Conservation (phyloP, 1,284 basidiomycete genomes). For the Caloboletus firmus region DNA sequence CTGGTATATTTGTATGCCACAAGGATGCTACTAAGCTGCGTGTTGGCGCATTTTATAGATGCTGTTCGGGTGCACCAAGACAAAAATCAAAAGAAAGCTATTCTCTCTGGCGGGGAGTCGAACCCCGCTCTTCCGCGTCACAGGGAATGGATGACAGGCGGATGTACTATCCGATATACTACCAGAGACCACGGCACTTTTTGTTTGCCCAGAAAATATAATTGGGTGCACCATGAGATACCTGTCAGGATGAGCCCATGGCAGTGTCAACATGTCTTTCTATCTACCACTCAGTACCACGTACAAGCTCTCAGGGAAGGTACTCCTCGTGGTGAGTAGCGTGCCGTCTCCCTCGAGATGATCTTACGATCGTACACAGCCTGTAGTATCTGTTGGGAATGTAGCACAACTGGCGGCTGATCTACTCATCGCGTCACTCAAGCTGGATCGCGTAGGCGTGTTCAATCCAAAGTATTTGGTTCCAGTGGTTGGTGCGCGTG, state of each 20-base stretch:
- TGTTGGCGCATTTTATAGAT: not conserved
- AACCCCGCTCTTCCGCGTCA: constrained; percentile 43
- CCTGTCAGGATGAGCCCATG: too few relatives aligned
- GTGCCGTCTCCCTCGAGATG: not conserved
- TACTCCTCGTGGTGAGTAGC: constrained; percentile 49
- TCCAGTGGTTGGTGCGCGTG: constrained; percentile 66
- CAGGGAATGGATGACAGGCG: constrained; percentile 37
- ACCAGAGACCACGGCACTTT: constrained; percentile 34
- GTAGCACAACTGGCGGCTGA: constrained; percentile 75
- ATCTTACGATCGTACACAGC: constrained; percentile 45
- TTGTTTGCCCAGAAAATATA: rapidly evolving
- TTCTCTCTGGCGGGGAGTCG: constrained; percentile 48
- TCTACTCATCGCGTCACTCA: constrained; percentile 66
- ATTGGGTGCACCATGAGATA: too few relatives aligned
- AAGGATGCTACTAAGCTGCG: not conserved
- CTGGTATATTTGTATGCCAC: constrained; percentile 1
- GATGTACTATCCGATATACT: constrained; percentile 48
- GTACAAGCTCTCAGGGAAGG: constrained; percentile 44
- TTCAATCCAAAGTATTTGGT: constrained; percentile 63
- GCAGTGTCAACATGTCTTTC: constrained; percentile 35
- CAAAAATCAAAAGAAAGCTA: not conserved
- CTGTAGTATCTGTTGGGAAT: constrained; percentile 78
- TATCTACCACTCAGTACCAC: constrained; percentile 36
- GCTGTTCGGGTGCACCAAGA: not conserved
- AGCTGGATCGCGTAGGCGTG: constrained; percentile 57